Evolutionary conservation across 1,284 basidiomycete genomes (phyloP).

Genomic region (Exobasidium cylindrosporum): DNA sequence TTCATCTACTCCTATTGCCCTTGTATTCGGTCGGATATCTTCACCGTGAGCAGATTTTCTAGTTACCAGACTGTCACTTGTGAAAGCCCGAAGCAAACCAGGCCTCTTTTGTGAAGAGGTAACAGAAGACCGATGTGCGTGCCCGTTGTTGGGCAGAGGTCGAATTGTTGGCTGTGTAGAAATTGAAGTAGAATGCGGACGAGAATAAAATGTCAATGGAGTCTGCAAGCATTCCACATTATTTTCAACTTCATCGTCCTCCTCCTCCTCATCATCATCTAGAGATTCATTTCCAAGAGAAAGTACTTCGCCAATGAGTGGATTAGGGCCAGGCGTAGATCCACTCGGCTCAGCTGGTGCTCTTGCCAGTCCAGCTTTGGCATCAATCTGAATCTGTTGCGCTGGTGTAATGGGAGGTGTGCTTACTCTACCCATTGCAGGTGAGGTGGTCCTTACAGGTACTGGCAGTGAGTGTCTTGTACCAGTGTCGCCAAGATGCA

Average conservation of each 20-base stretch:
- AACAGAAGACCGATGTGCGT: not conserved
- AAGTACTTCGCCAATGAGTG: not conserved
- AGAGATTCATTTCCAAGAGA: not conserved
- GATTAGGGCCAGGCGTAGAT: constrained; percentile 16
- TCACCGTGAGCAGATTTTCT: not conserved
- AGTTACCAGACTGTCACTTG: constrained; percentile 1
- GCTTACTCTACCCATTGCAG: not conserved
- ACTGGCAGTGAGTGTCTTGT: not conserved
- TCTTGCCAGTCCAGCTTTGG: constrained; percentile 41
- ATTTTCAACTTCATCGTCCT: not conserved
- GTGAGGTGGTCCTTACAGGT: not conserved
- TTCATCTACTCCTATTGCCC: not conserved
- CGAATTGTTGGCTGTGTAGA: not conserved
- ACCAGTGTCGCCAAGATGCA: not conserved
- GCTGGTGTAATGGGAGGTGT: constrained; percentile 28
- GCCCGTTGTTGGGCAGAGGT: not conserved
- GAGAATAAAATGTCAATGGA: not conserved
- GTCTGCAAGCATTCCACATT: not conserved
- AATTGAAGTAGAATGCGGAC: constrained; percentile 1
- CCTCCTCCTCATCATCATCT: not conserved
- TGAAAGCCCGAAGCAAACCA: not conserved
- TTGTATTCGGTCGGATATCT: not conserved
- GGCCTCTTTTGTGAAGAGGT: constrained; percentile 1
- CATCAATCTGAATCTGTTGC: constrained; percentile 40
- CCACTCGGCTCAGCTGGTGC: constrained; percentile 35